These are phyloP conservation scores for Podospora sp. DNA, from an alignment of 495 filamentous ascomycete species.

Conservation along the genomic window DNA sequence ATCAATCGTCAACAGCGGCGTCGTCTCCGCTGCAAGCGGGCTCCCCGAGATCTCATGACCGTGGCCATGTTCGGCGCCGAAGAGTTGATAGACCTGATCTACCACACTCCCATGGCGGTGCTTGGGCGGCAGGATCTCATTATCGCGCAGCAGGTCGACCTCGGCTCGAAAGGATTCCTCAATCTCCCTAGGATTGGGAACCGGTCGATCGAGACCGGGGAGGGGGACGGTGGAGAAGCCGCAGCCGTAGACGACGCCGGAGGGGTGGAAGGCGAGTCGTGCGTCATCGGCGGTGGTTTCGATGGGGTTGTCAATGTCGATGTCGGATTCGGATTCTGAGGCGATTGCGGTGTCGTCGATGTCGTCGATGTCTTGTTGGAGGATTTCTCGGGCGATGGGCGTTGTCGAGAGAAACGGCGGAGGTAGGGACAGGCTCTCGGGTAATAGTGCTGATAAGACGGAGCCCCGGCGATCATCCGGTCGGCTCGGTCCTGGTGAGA, in stretches of 20 bases:
- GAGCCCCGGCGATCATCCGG: constrained; percentile 21
- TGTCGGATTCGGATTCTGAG: constrained; percentile 20
- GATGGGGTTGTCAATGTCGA: constrained; percentile 36
- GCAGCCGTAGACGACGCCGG: constrained; percentile 63
- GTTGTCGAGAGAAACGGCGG: constrained; percentile 38
- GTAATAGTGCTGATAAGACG: constrained; percentile 24
- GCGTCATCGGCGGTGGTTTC: constrained; percentile 27
- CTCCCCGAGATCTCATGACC: constrained; percentile 48
- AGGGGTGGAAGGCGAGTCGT: constrained; percentile 69
- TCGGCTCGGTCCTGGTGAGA: background rate
- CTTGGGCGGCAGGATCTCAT: constrained; percentile 68
- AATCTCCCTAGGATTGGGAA: constrained; percentile 53
- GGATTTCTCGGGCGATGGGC: constrained; percentile 66
- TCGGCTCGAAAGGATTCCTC: constrained; percentile 70
- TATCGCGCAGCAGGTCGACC: constrained; percentile 73
- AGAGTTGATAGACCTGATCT: constrained; percentile 41
- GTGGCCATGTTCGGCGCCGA: constrained; percentile 51
- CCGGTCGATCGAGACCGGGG: constrained; percentile 56
- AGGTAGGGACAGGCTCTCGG: constrained; percentile 25
- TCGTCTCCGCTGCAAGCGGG: constrained; percentile 50
- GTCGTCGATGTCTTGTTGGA: constrained; percentile 68
- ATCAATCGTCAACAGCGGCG: constrained; percentile 35
- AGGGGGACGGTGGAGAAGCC: constrained; percentile 47
- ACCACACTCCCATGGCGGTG: constrained; percentile 35
- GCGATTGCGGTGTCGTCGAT: constrained; percentile 50